Percentiles rank a stretch among this genome's conserved stretches.
Conservation (phyloP, 768 basidiomycete species). For the Baorangia bicolor region DNA sequence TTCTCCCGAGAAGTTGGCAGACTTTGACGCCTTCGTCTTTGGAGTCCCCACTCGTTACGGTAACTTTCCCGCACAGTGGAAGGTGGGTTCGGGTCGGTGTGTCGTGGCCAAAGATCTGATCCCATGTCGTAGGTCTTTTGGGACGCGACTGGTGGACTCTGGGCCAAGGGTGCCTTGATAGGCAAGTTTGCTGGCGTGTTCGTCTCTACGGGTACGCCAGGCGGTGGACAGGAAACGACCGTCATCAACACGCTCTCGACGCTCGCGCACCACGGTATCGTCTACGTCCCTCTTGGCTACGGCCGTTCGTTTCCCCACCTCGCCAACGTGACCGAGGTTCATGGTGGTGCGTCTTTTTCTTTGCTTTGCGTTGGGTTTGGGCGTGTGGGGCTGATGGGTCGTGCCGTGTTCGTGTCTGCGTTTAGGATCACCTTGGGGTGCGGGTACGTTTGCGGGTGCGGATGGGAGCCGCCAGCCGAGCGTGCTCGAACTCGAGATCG, state of each 20-base stretch:
- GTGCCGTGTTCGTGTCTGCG: not conserved
- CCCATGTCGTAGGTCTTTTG: constrained; percentile 54
- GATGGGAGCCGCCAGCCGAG: constrained; percentile 51
- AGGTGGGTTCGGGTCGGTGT: constrained; percentile 38
- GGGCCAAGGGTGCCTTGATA: constrained; percentile 54
- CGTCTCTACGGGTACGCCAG: constrained; percentile 64
- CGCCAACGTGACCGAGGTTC: constrained; percentile 47
- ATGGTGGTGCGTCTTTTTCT: constrained; percentile 49
- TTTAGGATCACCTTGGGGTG: constrained; percentile 74
- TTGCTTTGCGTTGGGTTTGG: not conserved
- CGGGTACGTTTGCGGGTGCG: constrained; percentile 55
- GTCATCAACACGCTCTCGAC: constrained; percentile 51
- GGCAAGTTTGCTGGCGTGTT: constrained; percentile 81
- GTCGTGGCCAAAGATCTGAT: constrained; percentile 1
- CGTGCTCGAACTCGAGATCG: constrained; percentile 51
- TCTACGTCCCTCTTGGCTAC: constrained; percentile 73
- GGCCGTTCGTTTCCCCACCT: constrained; percentile 43
- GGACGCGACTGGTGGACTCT: constrained; percentile 70
- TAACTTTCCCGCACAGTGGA: constrained; percentile 53
- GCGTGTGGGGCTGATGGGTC: not conserved
- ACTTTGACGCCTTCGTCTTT: constrained; percentile 41
- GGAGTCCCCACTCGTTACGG: constrained; percentile 49
- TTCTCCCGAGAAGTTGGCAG: constrained; percentile 6
- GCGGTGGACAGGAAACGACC: constrained; percentile 77
- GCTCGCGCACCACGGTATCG: constrained; percentile 69